Percentiles rank a stretch among this genome's conserved stretches.
Evolutionary conservation across 345 rosid genomes (phyloP).

Genomic region (Gossypium stocksii): DNA sequence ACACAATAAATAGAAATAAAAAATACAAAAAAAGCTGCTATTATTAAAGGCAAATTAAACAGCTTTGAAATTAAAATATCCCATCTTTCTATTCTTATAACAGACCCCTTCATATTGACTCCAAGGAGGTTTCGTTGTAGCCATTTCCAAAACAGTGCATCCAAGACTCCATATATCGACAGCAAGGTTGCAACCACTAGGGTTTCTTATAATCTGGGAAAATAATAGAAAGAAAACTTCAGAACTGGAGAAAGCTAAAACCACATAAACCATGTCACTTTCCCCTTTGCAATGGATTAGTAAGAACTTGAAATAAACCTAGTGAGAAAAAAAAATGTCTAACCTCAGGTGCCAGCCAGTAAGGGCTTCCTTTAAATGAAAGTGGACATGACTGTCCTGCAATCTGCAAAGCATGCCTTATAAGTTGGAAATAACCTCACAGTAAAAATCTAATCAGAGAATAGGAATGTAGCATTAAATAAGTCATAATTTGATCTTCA

Average conservation of each 20-base stretch:
- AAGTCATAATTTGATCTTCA: background rate
- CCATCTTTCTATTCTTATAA: slow-evolving; percentile 14
- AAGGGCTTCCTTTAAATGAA: slow-evolving; percentile 81
- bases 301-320: background rate
- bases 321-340: slow-evolving; percentile 9
- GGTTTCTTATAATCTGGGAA: slow-evolving; percentile 58
- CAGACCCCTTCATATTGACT: slow-evolving; percentile 80
- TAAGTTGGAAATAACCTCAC: background rate
- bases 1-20: slow-evolving; percentile 1
- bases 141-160: slow-evolving; percentile 82
- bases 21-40: background rate
- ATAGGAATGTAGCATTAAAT: background rate
- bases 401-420: slow-evolving; percentile 43
- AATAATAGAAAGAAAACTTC: slow-evolving; percentile 4
- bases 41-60: background rate
- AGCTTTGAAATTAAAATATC: slow-evolving; percentile 3
- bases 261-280: background rate
- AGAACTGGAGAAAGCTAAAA: background rate
- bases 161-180: slow-evolving; percentile 92
- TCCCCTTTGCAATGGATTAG: background rate
- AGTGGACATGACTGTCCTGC: slow-evolving; percentile 74
- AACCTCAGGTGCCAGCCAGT: slow-evolving; percentile 95
- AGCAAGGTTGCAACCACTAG: slow-evolving; percentile 61
- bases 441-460: background rate
- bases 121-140: slow-evolving; percentile 83